phyloP scores from a whole-genome alignment of 2,329 filamentous ascomycete genomes.

The Scedosporium minutisporum region DNA sequence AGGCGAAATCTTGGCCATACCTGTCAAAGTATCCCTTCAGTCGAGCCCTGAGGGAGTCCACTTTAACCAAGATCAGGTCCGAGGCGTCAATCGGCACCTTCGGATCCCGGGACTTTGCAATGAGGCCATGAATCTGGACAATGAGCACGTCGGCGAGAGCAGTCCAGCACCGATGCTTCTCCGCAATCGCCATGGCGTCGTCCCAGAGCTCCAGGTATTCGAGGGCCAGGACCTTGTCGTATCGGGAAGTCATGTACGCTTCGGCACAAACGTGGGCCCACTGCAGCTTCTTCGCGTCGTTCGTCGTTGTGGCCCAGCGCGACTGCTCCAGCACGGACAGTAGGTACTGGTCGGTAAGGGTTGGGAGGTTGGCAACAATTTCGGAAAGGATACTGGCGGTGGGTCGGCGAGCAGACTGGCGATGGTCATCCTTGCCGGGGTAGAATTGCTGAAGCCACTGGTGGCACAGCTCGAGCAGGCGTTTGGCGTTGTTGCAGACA shows the following conservation, averaged over 20 bases:
- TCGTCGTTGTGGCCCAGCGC: conserved; percentile 36
- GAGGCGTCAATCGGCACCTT: conserved; percentile 25
- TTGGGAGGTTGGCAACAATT: conserved; percentile 38
- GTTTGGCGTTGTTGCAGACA: conserved; percentile 52
- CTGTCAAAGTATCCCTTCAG: conserved; percentile 46
- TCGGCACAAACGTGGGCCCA: conserved; percentile 36
- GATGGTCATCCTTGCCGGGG: conserved; percentile 11
- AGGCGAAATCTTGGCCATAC: conserved; percentile 58
- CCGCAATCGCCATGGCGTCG: conserved; percentile 46
- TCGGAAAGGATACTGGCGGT: conserved; percentile 31
- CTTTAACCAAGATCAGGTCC: conserved; percentile 31
- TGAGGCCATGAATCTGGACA: conserved; percentile 37
- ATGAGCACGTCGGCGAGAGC: conserved; percentile 48
- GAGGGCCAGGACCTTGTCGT: conserved; percentile 42
- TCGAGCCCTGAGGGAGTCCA: conserved; percentile 36
- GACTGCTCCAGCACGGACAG: conserved; percentile 43
- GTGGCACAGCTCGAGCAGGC: conserved; percentile 47
- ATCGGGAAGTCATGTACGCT: conserved; percentile 39
- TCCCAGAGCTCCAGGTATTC: conserved; percentile 48
- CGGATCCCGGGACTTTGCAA: conserved; percentile 17
- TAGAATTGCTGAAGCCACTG: conserved; percentile 44
- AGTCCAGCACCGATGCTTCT: conserved; percentile 44
- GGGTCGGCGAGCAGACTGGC: conserved; percentile 15
- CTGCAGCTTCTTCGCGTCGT: conserved; percentile 30
- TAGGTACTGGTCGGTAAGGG: conserved; percentile 45